Evolutionary conservation across 257 asterid genomes (phyloP).

Genomic region (Nicotiana sylvestris): DNA sequence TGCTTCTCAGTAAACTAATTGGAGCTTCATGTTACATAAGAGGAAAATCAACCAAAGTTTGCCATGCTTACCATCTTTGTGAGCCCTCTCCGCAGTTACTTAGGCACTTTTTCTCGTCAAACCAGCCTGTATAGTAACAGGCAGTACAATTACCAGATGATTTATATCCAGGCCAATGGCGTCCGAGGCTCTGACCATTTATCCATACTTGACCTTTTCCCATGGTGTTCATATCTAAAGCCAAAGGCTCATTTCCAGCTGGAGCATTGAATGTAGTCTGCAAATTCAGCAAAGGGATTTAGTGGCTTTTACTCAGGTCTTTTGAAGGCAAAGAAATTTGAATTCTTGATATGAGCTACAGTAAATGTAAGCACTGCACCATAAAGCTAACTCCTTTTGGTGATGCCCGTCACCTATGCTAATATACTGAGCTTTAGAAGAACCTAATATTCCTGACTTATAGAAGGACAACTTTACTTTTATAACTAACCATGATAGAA

Average conservation of each 20-base stretch:
- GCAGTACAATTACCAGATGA: conserved; percentile 59
- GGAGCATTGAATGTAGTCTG: conserved; percentile 84
- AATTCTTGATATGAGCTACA: neutral
- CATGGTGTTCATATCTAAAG: conserved; percentile 85
- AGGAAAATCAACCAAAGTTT: neutral
- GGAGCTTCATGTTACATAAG: neutral
- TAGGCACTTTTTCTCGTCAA: conserved; percentile 68
- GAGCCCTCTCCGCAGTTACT: conserved; percentile 78
- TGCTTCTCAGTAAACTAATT: neutral
- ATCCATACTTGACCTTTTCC: conserved; percentile 97
- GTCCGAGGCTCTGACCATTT: conserved; percentile 83
- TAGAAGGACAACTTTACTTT: neutral
- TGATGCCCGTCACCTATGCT: neutral
- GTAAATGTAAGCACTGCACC: neutral
- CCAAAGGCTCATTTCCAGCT: conserved; percentile 74
- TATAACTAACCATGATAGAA: neutral
- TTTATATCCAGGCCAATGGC: conserved; percentile 78
- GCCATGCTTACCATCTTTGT: conserved; percentile 63
- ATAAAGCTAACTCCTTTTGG: neutral
- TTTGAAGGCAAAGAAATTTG: neutral
- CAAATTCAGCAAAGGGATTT: conserved; percentile 11
- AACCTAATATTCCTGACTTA: neutral
- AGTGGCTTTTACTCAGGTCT: neutral
- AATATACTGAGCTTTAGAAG: neutral
- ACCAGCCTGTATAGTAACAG: conserved; percentile 77